A percentile compares a stretch with the other conserved stretches of the same genome.
Evolutionary conservation across 139 green algal genomes (phyloP).

Genomic region (Tetradesmus lagerheimii): DNA sequence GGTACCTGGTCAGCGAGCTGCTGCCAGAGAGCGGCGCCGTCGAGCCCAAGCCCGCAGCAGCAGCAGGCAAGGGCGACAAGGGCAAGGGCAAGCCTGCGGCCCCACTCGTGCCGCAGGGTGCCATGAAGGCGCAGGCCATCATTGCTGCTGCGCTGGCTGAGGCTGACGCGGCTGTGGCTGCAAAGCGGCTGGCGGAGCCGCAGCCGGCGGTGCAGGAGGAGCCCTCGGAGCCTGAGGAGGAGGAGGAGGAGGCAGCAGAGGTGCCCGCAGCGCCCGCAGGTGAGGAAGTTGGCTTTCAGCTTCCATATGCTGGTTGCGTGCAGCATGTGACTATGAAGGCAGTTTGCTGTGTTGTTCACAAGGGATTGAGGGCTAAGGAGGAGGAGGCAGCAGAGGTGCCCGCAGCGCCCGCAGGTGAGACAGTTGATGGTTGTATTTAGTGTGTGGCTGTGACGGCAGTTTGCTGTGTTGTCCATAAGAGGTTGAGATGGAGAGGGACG

Average conservation of each 20-base stretch:
- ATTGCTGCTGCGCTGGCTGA: constrained; percentile 62
- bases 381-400: background rate
- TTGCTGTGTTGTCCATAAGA: too few relatives aligned
- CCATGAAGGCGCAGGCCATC: constrained; percentile 62
- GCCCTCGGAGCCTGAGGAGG: constrained; percentile 25
- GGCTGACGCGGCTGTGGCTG: constrained; percentile 28
- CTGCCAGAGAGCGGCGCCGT: constrained; percentile 53
- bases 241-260: constrained; percentile 17
- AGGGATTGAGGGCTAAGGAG: background rate
- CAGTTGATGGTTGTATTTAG: too few relatives aligned
- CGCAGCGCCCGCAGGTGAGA: constrained; percentile 14
- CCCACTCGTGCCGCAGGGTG: constrained; percentile 50
- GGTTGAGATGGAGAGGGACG: background rate
- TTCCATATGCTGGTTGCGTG: too few relatives aligned
- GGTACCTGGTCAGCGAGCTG: constrained; percentile 64
- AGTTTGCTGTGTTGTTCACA: too few relatives aligned
- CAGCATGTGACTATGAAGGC: too few relatives aligned
- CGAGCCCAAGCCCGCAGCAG: constrained; percentile 14
- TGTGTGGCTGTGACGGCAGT: too few relatives aligned
- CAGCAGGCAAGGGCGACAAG: constrained; percentile 22
- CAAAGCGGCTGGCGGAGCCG: constrained; percentile 33
- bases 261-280: background rate
- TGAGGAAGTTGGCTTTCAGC: background rate
- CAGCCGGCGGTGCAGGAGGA: constrained; percentile 31
- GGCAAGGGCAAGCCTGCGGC: constrained; percentile 11